Evolutionary conservation across 2,329 filamentous ascomycete species (phyloP).

Genomic region (Penicillium sp.): DNA sequence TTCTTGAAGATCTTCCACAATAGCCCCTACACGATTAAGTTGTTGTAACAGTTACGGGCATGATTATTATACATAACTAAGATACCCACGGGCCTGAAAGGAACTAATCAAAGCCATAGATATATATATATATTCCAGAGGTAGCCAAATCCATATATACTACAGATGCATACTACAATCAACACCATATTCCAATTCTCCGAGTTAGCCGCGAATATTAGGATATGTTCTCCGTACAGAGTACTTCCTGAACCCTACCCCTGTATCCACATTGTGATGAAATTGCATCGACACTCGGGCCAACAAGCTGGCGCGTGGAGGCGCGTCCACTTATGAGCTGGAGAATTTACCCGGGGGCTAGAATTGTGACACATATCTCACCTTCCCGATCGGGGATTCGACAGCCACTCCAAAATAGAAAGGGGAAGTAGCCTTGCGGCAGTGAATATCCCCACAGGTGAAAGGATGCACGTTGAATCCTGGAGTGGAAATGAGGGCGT

Average conservation of each 20-base stretch:
- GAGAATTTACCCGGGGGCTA: not conserved
- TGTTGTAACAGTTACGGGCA: not conserved
- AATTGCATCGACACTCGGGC: not conserved
- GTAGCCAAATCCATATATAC: not conserved
- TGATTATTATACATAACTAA: too few species aligned
- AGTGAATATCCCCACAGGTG: too few species aligned
- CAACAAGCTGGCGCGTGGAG: not conserved
- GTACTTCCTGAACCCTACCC: not conserved
- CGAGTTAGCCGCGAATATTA: not conserved
- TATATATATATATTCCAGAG: not conserved
- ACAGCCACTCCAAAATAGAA: not conserved
- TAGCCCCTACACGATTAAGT: not conserved
- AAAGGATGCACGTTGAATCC: not conserved
- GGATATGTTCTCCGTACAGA: not conserved
- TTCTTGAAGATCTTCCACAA: not conserved
- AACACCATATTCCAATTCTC: not conserved
- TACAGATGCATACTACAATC: not conserved
- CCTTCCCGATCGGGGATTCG: not conserved
- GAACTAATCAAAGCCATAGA: not conserved
- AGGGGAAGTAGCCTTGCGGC: not conserved
- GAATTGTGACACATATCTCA: not conserved
- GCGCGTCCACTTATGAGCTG: not conserved
- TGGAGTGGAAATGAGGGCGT: not conserved
- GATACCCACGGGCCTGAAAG: not conserved
- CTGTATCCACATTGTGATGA: slow-evolving; percentile 1